Evolutionary conservation across 371 early-diverging fungal species (phyloP).

Genomic region (Apophysomyces ossiformis): DNA sequence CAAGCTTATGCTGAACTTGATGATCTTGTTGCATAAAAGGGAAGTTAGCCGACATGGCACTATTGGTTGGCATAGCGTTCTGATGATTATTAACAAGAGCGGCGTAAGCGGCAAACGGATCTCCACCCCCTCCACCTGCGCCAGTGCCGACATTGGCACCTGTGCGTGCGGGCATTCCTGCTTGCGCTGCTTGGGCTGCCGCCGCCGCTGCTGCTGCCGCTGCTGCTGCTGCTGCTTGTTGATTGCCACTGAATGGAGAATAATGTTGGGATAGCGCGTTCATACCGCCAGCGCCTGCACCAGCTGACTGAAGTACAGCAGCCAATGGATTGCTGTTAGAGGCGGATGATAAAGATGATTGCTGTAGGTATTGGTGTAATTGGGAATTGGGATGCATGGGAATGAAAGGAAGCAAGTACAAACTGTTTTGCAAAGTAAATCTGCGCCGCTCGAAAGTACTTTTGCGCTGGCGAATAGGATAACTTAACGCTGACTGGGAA

Average conservation of each 20-base stretch:
- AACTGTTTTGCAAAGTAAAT: background rate
- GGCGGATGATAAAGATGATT: constrained; percentile 26
- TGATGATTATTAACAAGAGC: constrained; percentile 20
- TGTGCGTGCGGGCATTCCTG: constrained; percentile 14
- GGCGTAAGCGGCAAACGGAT: constrained; percentile 24
- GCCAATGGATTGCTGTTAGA: constrained; percentile 27
- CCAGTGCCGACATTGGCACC: constrained; percentile 13
- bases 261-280: constrained; percentile 48
- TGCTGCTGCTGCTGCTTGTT: constrained; percentile 24
- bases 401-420: constrained; percentile 9
- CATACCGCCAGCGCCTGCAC: constrained; percentile 24
- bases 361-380: constrained; percentile 50
- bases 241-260: constrained; percentile 27
- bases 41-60: constrained; percentile 19
- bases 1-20: constrained; percentile 48
- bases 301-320: constrained; percentile 32
- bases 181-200: constrained; percentile 30
- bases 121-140: constrained; percentile 7
- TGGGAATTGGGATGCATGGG: constrained; percentile 41
- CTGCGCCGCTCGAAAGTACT: background rate
- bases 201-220: constrained; percentile 18
- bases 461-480: too few relatives aligned
- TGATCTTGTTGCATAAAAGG: constrained; percentile 39
- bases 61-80: constrained; percentile 15
- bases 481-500: background rate